Evolutionary conservation across 495 filamentous ascomycete genomes (phyloP).

Genomic region (Trichoderma asperelloides): DNA sequence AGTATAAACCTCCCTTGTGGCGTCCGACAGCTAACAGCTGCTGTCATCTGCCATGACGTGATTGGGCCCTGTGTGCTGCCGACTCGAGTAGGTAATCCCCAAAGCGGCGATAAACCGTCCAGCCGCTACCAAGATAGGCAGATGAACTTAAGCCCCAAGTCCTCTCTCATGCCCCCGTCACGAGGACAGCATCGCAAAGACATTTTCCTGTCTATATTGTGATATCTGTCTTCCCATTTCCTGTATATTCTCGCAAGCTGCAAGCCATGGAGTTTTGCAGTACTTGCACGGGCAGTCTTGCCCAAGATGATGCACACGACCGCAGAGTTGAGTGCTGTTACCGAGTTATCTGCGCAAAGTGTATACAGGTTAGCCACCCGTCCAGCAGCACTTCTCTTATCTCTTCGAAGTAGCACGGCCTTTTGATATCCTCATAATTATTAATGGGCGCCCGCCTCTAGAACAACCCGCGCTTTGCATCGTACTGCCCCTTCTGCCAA

Average conservation of each 20-base stretch:
- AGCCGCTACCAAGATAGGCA: background rate
- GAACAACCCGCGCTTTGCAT: constrained; percentile 58
- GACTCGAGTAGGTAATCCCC: background rate
- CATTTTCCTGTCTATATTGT: background rate
- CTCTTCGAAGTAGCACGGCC: background rate
- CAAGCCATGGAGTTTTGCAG: constrained; percentile 3
- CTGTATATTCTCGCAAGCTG: background rate
- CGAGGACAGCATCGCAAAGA: constrained; percentile 15
- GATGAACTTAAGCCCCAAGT: background rate
- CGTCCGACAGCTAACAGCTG: background rate
- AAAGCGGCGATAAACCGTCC: background rate
- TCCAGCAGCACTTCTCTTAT: background rate
- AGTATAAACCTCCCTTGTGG: background rate
- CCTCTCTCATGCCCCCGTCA: constrained; percentile 18
- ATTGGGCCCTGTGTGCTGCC: background rate
- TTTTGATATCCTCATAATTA: background rate
- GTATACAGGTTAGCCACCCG: constrained; percentile 44
- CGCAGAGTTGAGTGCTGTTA: constrained; percentile 53
- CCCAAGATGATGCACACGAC: constrained; percentile 40
- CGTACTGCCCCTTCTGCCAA: constrained; percentile 56
- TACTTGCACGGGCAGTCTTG: constrained; percentile 2
- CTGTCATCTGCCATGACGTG: background rate
- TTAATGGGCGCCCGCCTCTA: constrained; percentile 16
- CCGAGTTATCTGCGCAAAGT: constrained; percentile 57
- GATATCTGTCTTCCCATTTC: background rate